Evolutionary conservation across 352 stramenopile species (phyloP).

Genomic region (Phytopythium aichiense): DNA sequence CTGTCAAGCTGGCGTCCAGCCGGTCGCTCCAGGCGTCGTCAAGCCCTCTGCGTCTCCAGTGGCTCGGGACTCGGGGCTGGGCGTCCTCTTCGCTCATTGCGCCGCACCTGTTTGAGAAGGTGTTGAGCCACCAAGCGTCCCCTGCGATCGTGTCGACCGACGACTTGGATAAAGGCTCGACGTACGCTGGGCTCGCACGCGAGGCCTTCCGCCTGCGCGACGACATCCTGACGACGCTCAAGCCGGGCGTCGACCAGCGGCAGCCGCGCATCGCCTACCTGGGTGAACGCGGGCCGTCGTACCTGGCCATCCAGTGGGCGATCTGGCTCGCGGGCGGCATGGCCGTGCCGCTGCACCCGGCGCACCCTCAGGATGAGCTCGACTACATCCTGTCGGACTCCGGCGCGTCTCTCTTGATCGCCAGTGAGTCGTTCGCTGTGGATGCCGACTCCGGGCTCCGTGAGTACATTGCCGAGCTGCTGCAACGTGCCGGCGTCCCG

Average conservation of each 20-base stretch:
- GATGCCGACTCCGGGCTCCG: slow-evolving; percentile 13
- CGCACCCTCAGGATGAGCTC: slow-evolving; percentile 59
- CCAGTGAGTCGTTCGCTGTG: slow-evolving; percentile 33
- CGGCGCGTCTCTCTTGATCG: slow-evolving; percentile 38
- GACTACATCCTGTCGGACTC: slow-evolving; percentile 72
- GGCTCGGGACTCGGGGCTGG: not conserved
- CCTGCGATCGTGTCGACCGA: not conserved
- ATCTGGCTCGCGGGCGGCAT: slow-evolving; percentile 69
- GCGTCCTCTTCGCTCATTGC: slow-evolving; percentile 1
- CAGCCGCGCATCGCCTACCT: slow-evolving; percentile 40
- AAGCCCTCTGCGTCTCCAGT: not conserved
- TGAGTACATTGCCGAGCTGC: slow-evolving; percentile 19
- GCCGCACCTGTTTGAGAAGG: slow-evolving; percentile 3
- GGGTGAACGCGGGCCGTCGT: slow-evolving; percentile 39
- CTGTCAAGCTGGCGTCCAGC: not conserved
- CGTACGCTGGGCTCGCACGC: slow-evolving; percentile 15
- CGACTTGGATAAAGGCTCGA: not conserved
- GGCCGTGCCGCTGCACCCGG: slow-evolving; percentile 58
- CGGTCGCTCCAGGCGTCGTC: not conserved
- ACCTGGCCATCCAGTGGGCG: slow-evolving; percentile 67
- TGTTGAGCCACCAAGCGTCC: not conserved
- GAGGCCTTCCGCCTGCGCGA: slow-evolving; percentile 29
- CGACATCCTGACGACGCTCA: slow-evolving; percentile 12
- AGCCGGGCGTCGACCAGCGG: slow-evolving; percentile 9
- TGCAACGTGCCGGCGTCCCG: slow-evolving; percentile 16